phyloP scores from a whole-genome alignment of 176 grass and related monocot species.

The Poa annua region DNA sequence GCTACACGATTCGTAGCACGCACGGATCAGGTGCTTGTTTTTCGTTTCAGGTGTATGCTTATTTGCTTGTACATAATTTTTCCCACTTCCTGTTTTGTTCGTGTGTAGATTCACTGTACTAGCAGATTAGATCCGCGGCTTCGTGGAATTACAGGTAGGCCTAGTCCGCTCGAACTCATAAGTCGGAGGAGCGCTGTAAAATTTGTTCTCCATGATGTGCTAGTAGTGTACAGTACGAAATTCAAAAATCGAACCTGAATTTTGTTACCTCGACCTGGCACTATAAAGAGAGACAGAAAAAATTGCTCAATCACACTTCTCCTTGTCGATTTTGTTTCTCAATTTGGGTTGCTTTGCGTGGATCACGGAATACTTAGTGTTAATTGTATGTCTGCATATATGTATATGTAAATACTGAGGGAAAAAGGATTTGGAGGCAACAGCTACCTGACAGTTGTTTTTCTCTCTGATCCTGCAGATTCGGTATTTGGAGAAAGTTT shows the following conservation, averaged over 20 bases:
- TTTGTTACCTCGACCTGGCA: background rate
- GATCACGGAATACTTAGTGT: background rate
- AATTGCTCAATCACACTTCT: background rate
- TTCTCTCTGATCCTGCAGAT: conserved; percentile 37
- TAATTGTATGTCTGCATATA: background rate
- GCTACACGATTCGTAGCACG: background rate
- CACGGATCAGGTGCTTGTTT: conserved; percentile 15
- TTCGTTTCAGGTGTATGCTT: background rate
- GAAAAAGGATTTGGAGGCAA: background rate
- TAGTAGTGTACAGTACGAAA: background rate
- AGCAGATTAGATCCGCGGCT: conserved; percentile 26
- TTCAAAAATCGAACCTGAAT: conserved; percentile 12
- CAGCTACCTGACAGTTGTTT: conserved; percentile 7
- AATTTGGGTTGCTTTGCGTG: background rate
- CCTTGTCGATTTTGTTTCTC: background rate
- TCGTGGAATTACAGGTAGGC: background rate
- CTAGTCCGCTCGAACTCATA: background rate
- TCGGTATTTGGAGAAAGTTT: background rate
- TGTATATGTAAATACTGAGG: background rate
- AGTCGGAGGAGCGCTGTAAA: background rate
- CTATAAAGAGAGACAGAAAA: background rate
- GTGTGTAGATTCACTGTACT: background rate
- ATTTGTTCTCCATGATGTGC: background rate
- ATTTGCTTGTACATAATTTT: background rate
- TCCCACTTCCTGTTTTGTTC: no score